phyloP scores from a whole-genome alignment of 2,329 filamentous ascomycete genomes.

The Domatiomyces globalis region DNA sequence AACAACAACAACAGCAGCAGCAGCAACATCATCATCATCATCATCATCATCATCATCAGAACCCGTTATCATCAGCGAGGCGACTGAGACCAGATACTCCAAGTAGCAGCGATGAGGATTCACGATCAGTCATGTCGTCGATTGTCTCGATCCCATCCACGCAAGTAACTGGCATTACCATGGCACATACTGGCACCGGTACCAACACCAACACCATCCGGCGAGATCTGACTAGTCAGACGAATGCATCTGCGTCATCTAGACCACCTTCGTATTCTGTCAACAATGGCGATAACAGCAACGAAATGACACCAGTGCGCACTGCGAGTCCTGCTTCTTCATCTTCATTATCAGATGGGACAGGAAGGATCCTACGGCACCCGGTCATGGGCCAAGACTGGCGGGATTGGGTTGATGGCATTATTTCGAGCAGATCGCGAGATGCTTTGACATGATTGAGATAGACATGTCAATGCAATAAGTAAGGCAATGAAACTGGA shows the following conservation, averaged over 20 bases:
- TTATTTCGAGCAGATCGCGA: not conserved
- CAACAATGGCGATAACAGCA: not conserved
- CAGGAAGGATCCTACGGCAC: not conserved
- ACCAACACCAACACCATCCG: not conserved
- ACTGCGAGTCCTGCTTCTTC: not conserved
- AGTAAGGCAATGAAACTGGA: not conserved
- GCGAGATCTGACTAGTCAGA: not conserved
- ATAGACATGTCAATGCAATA: not conserved
- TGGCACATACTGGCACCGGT: not conserved
- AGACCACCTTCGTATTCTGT: not conserved
- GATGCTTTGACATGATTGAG: not conserved
- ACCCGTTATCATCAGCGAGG: not conserved
- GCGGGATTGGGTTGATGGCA: not conserved
- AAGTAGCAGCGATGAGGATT: not conserved
- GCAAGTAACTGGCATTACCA: not conserved
- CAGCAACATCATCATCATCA: not conserved
- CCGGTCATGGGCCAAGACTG: slow-evolving; percentile 4
- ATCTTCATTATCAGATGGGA: not conserved
- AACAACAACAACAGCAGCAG: not conserved
- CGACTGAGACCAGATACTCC: not conserved
- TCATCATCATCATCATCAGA: not conserved
- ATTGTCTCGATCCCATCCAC: not conserved
- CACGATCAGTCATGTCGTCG: not conserved
- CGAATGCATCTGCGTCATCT: not conserved
- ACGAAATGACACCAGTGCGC: not conserved